Percentiles rank a stretch among this genome's conserved stretches.
Evolutionary conservation across 2,329 filamentous ascomycete species (phyloP).

Genomic region (Alternaria alternata): DNA sequence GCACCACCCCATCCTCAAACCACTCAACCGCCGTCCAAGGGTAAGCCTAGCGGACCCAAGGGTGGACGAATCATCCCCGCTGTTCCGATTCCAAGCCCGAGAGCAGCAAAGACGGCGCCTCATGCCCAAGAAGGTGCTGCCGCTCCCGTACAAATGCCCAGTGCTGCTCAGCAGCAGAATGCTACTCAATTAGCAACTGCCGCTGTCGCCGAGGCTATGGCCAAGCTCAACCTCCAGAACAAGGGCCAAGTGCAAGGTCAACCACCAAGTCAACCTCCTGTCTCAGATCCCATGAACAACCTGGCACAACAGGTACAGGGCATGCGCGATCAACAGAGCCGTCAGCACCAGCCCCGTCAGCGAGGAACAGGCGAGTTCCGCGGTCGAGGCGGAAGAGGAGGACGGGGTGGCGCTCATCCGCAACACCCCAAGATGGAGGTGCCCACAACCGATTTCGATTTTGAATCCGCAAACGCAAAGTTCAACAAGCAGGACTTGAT

Average conservation of each 20-base stretch:
- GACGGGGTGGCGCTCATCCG: conserved; percentile 50
- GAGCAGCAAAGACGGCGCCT: conserved; percentile 44
- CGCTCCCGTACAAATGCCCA: conserved; percentile 36
- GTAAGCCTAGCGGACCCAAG: conserved; percentile 54
- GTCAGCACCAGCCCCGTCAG: conserved; percentile 58
- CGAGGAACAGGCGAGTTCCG: conserved; percentile 52
- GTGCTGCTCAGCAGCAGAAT: conserved; percentile 59
- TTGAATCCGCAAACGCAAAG: conserved; percentile 83
- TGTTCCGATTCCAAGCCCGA: conserved; percentile 66
- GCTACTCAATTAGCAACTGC: conserved; percentile 78
- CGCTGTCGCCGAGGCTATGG: conserved; percentile 82
- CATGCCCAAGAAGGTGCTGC: conserved; percentile 43
- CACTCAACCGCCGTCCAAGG: conserved; percentile 45
- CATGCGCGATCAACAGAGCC: conserved; percentile 72
- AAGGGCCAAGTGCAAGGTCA: conserved; percentile 26
- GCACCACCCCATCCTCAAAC: conserved; percentile 57
- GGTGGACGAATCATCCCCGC: conserved; percentile 68
- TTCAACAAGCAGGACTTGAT: conserved; percentile 88
- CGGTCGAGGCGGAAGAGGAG: conserved; percentile 58
- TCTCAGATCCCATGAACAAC: conserved; percentile 67
- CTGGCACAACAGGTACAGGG: conserved; percentile 78
- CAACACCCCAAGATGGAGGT: conserved; percentile 78
- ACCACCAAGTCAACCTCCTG: conserved; percentile 27
- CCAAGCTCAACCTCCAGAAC: conserved; percentile 65
- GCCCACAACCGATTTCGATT: conserved; percentile 90